Conservation (phyloP, 2,329 filamentous ascomycete species). For the Xylaria sp. region DNA sequence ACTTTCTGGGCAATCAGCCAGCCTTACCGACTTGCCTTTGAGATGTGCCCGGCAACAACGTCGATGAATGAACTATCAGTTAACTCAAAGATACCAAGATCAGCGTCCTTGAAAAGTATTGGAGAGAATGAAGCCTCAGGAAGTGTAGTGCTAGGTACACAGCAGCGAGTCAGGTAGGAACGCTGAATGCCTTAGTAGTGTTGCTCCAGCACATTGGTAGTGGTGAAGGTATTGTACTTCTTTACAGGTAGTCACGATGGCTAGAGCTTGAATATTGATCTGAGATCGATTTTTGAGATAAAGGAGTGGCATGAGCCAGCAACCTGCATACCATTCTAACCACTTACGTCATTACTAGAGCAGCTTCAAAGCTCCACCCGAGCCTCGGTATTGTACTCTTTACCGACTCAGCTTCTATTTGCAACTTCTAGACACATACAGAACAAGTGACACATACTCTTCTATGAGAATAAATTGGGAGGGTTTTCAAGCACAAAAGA, state of each 20-base stretch:
- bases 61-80: neutral
- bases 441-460: too few relatives aligned
- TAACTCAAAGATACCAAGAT: neutral
- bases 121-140: neutral
- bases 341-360: conserved; percentile 33
- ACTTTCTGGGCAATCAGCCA: too few relatives aligned
- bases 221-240: neutral
- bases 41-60: neutral
- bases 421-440: neutral
- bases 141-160: neutral
- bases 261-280: neutral
- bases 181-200: neutral
- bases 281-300: conserved; percentile 15
- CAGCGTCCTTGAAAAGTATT: neutral
- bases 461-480: neutral
- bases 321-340: conserved; percentile 6
- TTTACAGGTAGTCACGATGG: conserved; percentile 2
- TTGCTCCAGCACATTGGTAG: neutral
- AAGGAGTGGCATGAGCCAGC: conserved; percentile 2
- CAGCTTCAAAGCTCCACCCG: conserved; percentile 19
- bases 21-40: neutral
- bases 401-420: conserved; percentile 6
- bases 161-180: neutral
- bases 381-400: neutral
- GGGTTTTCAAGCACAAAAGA: neutral